Evolutionary conservation across 345 rosid genomes (phyloP).

Genomic region (Passiflora organensis): DNA sequence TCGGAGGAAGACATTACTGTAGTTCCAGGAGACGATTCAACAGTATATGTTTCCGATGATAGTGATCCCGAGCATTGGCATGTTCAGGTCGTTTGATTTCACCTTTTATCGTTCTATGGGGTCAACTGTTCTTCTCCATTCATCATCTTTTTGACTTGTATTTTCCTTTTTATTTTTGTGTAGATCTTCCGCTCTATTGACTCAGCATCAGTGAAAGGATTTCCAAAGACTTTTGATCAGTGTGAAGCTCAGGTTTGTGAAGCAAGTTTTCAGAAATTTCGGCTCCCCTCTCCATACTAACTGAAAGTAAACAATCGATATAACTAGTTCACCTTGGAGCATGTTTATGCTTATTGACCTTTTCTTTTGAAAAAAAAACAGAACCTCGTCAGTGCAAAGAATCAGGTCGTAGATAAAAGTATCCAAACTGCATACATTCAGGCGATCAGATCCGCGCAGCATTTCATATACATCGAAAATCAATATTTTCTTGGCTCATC

Average conservation of each 20-base stretch:
- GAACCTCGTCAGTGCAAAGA: too few relatives aligned
- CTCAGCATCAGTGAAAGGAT: slow-evolving; percentile 75
- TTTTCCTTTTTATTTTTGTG: slow-evolving; percentile 9
- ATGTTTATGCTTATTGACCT: too few relatives aligned
- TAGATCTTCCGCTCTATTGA: slow-evolving; percentile 87
- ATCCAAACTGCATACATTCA: slow-evolving; percentile 81
- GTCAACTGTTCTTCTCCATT: not conserved
- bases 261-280: slow-evolving; percentile 10
- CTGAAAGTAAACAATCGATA: too few relatives aligned
- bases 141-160: not conserved
- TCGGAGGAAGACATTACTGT: slow-evolving; percentile 34
- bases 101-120: not conserved
- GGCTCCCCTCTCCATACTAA: too few relatives aligned
- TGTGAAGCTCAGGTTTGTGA: slow-evolving; percentile 47
- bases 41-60: slow-evolving; percentile 46
- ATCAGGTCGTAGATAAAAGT: slow-evolving; percentile 22
- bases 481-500: slow-evolving; percentile 91
- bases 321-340: too few relatives aligned
- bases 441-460: slow-evolving; percentile 87
- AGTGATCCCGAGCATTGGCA: slow-evolving; percentile 73
- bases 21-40: slow-evolving; percentile 50
- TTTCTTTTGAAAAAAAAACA: too few relatives aligned
- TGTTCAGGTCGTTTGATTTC: slow-evolving; percentile 57
- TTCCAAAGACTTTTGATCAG: slow-evolving; percentile 45
- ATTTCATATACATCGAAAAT: slow-evolving; percentile 81